A percentile compares a stretch with the other conserved stretches of the same genome.
These are phyloP conservation scores for Calonectria pteridis DNA, from an alignment of 2,329 filamentous ascomycete species.

Conservation along the genomic window DNA sequence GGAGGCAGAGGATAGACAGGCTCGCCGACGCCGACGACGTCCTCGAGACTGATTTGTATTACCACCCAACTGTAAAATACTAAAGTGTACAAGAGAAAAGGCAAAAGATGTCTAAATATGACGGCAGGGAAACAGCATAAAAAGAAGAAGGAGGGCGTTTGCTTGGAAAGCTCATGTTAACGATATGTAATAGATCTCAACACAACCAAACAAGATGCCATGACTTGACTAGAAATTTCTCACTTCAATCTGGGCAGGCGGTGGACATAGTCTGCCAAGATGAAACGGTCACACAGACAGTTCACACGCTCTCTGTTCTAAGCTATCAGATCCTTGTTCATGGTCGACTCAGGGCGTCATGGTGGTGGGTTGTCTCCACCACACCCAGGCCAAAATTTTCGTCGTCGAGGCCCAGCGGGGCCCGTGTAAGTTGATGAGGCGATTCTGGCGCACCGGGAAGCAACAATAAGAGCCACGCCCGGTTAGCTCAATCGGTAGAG, in stretches of 20 bases:
- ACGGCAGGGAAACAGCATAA: slow-evolving; percentile 4
- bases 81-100: slow-evolving; percentile 34
- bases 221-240: background rate
- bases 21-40: slow-evolving; percentile 18
- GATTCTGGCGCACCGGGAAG: background rate
- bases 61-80: slow-evolving; percentile 31
- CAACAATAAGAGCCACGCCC: slow-evolving; percentile 32
- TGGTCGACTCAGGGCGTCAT: background rate
- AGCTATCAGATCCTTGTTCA: background rate
- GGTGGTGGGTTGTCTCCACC: slow-evolving; percentile 11
- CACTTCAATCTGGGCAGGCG: background rate
- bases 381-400: slow-evolving; percentile 1
- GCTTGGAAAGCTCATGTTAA: slow-evolving; percentile 13
- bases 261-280: background rate
- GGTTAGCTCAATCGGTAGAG: slow-evolving; percentile 63
- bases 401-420: background rate
- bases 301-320: background rate
- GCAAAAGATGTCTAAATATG: slow-evolving; percentile 8
- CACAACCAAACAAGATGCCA: background rate
- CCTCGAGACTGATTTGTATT: slow-evolving; percentile 25
- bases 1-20: slow-evolving; percentile 32
- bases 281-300: too few relatives aligned
- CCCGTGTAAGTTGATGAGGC: slow-evolving; percentile 21
- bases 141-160: slow-evolving; percentile 25
- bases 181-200: slow-evolving; percentile 39